phyloP scores from a whole-genome alignment of 2,329 filamentous ascomycete genomes.

The Chrysoporthe puriensis region DNA sequence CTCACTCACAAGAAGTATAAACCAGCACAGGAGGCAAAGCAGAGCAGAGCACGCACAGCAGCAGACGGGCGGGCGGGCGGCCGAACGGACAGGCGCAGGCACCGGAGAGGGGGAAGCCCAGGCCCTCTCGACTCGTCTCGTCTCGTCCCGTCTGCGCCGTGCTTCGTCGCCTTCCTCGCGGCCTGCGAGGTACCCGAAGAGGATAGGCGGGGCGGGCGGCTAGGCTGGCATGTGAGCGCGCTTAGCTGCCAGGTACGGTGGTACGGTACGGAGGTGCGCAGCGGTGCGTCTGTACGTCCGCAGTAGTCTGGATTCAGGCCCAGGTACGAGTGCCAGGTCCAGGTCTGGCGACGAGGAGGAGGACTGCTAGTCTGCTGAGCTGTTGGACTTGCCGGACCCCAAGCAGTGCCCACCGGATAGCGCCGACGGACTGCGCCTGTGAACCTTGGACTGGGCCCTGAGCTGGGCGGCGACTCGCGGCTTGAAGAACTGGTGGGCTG shows the following conservation, averaged over 20 bases:
- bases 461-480: too few species aligned
- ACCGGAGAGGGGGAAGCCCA: background rate
- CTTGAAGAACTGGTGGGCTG: background rate
- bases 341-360: too few species aligned
- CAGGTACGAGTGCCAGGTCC: too few species aligned
- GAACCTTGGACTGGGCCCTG: too few species aligned
- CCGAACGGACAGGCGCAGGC: background rate
- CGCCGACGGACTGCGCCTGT: too few species aligned
- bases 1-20: background rate
- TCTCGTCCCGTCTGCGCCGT: slow-evolving; percentile 2
- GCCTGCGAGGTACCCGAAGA: slow-evolving; percentile 6
- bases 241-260: slow-evolving; percentile 11
- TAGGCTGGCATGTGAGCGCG: slow-evolving; percentile 9
- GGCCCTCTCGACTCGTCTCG: slow-evolving; percentile 4
- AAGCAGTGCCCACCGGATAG: background rate
- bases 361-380: too few species aligned
- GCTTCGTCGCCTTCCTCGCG: background rate
- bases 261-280: background rate
- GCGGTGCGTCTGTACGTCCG: background rate
- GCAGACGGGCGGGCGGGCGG: background rate
- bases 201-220: slow-evolving; percentile 7
- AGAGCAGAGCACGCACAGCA: background rate
- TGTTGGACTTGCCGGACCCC: background rate
- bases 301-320: background rate
- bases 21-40: background rate